These are phyloP conservation scores for Phytophthora ramorum DNA, from an alignment of 352 stramenopile species.

Conservation along the genomic window DNA sequence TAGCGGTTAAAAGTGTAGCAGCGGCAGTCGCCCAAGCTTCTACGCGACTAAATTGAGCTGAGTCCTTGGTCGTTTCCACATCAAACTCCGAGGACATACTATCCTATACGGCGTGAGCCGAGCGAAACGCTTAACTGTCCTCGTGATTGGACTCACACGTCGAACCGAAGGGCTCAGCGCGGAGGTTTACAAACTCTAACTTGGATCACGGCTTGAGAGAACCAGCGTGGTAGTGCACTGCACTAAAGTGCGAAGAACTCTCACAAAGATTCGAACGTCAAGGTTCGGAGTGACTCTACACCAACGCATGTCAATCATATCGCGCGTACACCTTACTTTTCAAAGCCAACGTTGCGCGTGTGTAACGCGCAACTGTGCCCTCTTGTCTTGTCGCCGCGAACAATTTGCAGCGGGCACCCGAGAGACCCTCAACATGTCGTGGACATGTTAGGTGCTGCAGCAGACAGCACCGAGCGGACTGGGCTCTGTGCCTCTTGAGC, in stretches of 20 bases:
- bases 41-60: background rate
- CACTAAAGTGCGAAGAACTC: background rate
- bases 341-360: conserved; percentile 12
- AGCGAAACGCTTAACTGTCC: conserved; percentile 14
- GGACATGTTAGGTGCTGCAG: conserved; percentile 21
- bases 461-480: conserved; percentile 11
- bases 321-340: conserved; percentile 7
- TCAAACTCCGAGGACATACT: conserved; percentile 4
- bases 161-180: background rate
- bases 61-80: background rate
- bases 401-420: background rate
- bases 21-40: background rate
- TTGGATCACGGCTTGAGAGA: background rate
- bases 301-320: background rate
- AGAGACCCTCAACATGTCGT: background rate
- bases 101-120: conserved; percentile 12
- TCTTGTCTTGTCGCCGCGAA: conserved; percentile 27
- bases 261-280: background rate
- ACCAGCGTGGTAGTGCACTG: background rate
- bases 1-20: too few relatives aligned
- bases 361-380: conserved; percentile 23
- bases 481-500: conserved; percentile 3
- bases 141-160: background rate
- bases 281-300: background rate
- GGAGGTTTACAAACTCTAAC: background rate